Evolutionary conservation across 202 grass and related monocot genomes (phyloP).

Genomic region (Schoenoplectus triqueter): DNA sequence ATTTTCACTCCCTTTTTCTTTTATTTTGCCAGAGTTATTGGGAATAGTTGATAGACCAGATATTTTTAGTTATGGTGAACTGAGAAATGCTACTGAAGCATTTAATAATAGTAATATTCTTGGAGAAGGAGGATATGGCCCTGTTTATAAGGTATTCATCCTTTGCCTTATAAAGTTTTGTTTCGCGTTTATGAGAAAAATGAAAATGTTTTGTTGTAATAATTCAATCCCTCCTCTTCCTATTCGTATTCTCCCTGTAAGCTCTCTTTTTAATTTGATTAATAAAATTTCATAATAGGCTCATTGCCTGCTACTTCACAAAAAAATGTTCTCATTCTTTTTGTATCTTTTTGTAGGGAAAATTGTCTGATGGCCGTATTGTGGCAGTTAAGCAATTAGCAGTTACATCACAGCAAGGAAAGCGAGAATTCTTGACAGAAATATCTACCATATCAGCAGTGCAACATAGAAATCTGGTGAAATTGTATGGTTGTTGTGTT

Average conservation of each 20-base stretch:
- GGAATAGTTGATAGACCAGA: conserved; percentile 60
- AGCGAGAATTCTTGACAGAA: conserved; percentile 72
- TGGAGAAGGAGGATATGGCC: conserved; percentile 82
- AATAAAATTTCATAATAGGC: too few relatives aligned
- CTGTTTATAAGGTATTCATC: conserved; percentile 66
- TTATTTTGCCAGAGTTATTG: conserved; percentile 61
- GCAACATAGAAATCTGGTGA: conserved; percentile 87
- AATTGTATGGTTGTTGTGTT: conserved; percentile 83
- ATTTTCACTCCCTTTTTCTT: not conserved
- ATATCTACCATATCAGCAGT: conserved; percentile 87
- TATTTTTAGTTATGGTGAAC: conserved; percentile 63
- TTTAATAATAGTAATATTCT: conserved; percentile 76
- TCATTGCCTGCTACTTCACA: too few relatives aligned
- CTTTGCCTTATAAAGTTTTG: not conserved
- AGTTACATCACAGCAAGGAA: conserved; percentile 73
- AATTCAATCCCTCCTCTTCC: too few relatives aligned
- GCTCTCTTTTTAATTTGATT: too few relatives aligned
- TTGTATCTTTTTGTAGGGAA: conserved; percentile 57
- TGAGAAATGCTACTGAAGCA: conserved; percentile 69
- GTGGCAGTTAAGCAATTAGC: conserved; percentile 78
- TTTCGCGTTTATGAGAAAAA: not conserved
- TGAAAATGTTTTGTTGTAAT: too few relatives aligned
- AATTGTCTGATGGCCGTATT: conserved; percentile 60
- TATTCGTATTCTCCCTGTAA: too few relatives aligned
- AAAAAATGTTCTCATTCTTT: not conserved